Evolutionary conservation across 768 basidiomycete genomes (phyloP).

Genomic region (Russula virescens): DNA sequence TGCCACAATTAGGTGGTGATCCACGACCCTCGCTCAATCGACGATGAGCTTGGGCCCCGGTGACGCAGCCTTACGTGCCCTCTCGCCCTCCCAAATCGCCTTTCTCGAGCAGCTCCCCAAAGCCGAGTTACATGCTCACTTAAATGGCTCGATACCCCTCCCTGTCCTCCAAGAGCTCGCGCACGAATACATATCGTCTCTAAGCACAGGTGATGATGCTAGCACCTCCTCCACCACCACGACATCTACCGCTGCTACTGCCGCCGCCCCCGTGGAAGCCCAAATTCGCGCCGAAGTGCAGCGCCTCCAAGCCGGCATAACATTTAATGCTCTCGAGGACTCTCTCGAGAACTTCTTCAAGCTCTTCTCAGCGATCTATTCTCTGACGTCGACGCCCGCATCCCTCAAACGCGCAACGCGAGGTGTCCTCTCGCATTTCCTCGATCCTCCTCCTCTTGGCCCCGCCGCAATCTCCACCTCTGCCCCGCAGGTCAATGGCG

Average conservation of each 20-base stretch:
- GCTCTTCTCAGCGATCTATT: constrained; percentile 75
- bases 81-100: constrained; percentile 43
- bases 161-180: constrained; percentile 57
- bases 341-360: constrained; percentile 70
- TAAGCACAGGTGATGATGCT: background rate
- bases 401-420: constrained; percentile 51
- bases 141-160: constrained; percentile 80
- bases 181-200: constrained; percentile 30
- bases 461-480: background rate
- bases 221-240: too few relatives aligned
- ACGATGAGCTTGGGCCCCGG: constrained; percentile 26
- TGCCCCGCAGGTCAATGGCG: too few relatives aligned
- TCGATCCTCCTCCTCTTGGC: constrained; percentile 38
- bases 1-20: too few relatives aligned
- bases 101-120: constrained; percentile 68
- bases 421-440: constrained; percentile 62
- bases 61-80: constrained; percentile 47
- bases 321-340: constrained; percentile 53
- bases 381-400: constrained; percentile 57
- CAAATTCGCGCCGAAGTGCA: constrained; percentile 41
- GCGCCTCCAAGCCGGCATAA: constrained; percentile 36
- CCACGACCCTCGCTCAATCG: background rate
- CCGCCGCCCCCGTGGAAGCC: background rate
- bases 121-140: constrained; percentile 81
- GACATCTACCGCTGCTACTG: too few relatives aligned